Base-by-base conservation (phyloP, 805 yeast species). In the Cyberlindnera mississippiensis region DNA sequence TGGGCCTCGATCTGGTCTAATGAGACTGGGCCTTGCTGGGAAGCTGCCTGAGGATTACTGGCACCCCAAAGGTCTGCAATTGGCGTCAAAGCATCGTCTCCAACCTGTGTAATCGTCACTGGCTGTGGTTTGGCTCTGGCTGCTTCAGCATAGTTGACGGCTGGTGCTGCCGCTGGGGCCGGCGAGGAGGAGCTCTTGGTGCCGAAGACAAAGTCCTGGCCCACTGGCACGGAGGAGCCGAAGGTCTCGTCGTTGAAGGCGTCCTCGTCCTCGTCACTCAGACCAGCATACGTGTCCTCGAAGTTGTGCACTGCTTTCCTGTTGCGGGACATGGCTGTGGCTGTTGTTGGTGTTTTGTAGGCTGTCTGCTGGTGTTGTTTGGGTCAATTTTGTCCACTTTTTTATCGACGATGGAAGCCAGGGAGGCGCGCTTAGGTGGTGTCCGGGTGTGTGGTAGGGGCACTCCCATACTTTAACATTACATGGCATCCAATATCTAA, bases 1-100 rank as follows among this genome's bases (percentile, higher is more conserved):
- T 80, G 87, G 8, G 95, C 87, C 64, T 89, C 96, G 50, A 89
- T 76, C 53, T 89, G 95, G 59, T 85, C 91, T 60, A 87, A 69
- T 10, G 96, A 83, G 52, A 85, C 63, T 17, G 82, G 72, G 52
- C 73, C 41, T 31, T 49, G 27, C 35, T 27, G 44, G 12, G 18
- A 37, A 5, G 31, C 31, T 10, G 33, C 44, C 15, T 51, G 42
- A 26, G 40, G 42, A 13, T 54, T 31, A 18, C 42, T 46, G 35
- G 66, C 66, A 24, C 72, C 74, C 90, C 90, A 83, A 36, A 83
- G 59, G 2, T 87, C 80, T 36, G 82, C 85, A 78, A 82, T 76
- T 41, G 90, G 90, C 55, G 75, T 76, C 60, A 83, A 57, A 18
- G 66, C 61, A 32, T 69, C 76, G 20, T 64, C 75, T 28, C 18